Evolutionary conservation across 2,329 filamentous ascomycete species (phyloP).

Genomic region (Biscogniauxia sp.): DNA sequence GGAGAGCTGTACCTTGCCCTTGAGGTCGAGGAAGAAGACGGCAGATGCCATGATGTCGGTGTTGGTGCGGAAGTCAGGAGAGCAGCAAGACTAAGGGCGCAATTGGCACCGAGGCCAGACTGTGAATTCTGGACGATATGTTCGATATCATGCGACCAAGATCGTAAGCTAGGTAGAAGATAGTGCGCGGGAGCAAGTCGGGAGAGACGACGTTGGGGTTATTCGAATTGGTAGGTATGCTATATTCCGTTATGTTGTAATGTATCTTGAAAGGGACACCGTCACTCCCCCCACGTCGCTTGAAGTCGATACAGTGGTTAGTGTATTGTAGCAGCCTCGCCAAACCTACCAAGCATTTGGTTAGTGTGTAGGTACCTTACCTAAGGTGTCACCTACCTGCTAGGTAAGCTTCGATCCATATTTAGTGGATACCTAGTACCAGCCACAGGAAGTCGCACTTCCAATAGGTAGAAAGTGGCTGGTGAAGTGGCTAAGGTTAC

Average conservation of each 20-base stretch:
- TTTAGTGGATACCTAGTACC: too few species aligned
- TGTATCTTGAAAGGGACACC: background rate
- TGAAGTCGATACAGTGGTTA: background rate
- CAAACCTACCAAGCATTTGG: too few species aligned
- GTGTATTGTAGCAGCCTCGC: too few species aligned
- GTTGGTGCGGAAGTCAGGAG: constrained; percentile 24
- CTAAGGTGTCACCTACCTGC: background rate
- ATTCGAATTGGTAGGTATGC: too few species aligned
- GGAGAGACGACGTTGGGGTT: too few species aligned
- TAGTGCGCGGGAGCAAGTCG: background rate
- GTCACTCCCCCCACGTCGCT: constrained; percentile 17
- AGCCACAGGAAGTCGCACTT: too few species aligned
- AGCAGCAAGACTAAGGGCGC: constrained; percentile 18
- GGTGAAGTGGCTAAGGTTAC: too few species aligned
- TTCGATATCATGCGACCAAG: constrained; percentile 18
- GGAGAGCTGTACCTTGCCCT: constrained; percentile 79
- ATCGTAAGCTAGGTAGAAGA: background rate
- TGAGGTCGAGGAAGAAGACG: constrained; percentile 96
- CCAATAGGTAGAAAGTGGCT: background rate
- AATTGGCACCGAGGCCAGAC: constrained; percentile 32
- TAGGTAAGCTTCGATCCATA: too few species aligned
- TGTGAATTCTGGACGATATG: constrained; percentile 11
- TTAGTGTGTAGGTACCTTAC: background rate
- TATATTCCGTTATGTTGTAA: background rate
- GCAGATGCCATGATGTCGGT: constrained; percentile 81